Base-by-base conservation (phyloP, 345 rosid genomes). In the Hibiscus tridactylites region DNA sequence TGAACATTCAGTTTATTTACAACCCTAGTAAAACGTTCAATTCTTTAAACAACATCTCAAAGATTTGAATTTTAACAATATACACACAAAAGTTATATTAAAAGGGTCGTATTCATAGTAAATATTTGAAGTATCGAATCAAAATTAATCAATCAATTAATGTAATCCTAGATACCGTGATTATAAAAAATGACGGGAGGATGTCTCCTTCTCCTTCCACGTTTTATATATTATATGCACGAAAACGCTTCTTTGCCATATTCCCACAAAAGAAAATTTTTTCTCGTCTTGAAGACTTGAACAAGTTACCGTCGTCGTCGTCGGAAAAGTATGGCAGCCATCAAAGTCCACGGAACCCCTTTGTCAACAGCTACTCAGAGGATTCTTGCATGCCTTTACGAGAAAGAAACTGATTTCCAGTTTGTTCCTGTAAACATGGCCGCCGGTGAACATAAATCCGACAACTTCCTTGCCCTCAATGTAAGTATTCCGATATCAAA, bases 381-480 rank as follows among this genome's bases (percentile, higher is more conserved):
- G 11, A 84, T 77, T 42, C 74, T 86, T 1, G 86, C 74, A 5
- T 21, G 79, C 79, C 89, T 87, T 6, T 74, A 84, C 77, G 97
- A 91, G 87, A 89, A 90, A 64, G 88, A 74, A 0, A 60, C 82
- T 17, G 85, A 81, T 0, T 91, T 84, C 61, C 89, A 89, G 76
- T 49, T 91, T 2, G 76, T 84, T 72, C 73, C 61, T 3, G 82
- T 91, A 19, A 77, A 89, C 63, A 31, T 88, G 89, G 60, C 6
- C 19, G 63, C 81, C 3, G 89, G 90, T n/a, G 91, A 83, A 44
- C 97, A 90, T 78, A 91, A 91, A 72, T 70, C 73, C 44, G 88
- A 87, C 42, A 73, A 84, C 28, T 81, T 31, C 76, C 47, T 90
- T 17, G 68, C 87, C 79, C 84, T 84, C 73, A 91, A 88, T 72